Percentiles rank a stretch among this genome's conserved stretches.
Conservation (phyloP, 169 alveolate species). For the Pseudocohnilembus persalinus region DNA sequence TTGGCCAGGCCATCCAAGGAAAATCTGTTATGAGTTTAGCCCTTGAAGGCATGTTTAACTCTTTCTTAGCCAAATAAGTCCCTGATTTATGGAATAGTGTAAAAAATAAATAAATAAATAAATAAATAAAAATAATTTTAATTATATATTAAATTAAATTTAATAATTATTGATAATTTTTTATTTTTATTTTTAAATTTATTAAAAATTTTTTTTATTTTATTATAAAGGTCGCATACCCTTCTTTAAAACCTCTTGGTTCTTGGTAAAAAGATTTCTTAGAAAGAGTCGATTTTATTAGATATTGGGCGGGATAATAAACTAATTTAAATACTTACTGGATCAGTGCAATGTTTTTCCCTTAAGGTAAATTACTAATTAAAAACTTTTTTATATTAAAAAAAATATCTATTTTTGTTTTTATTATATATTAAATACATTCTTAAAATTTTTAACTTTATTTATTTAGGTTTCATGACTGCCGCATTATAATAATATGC, state of each 20-base stretch:
- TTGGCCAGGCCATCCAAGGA: slow-evolving; percentile 86
- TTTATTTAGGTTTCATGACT: slow-evolving; percentile 81
- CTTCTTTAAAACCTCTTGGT: slow-evolving; percentile 82
- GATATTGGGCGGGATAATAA: slow-evolving; percentile 71
- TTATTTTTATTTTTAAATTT: no score
- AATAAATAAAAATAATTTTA: no score
- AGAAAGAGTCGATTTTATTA: slow-evolving; percentile 73
- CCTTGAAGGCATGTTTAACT: slow-evolving; percentile 82
- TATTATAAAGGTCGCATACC: slow-evolving; percentile 77
- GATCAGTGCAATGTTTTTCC: slow-evolving; percentile 90
- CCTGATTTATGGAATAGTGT: slow-evolving; percentile 76
- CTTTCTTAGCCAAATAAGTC: slow-evolving; percentile 81
- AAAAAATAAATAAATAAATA: no score
- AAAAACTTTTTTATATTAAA: no score
- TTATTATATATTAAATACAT: neutral
- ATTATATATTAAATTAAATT: no score
- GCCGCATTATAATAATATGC: slow-evolving; percentile 86
- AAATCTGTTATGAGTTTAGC: slow-evolving; percentile 86
- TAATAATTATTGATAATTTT: no score
- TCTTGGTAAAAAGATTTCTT: slow-evolving; percentile 85
- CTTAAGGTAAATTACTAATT: slow-evolving; percentile 57
- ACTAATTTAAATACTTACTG: slow-evolving; percentile 82
- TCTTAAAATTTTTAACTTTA: neutral
- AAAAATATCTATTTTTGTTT: neutral
- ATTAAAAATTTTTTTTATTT: no score